phyloP scores from a whole-genome alignment of 2,329 filamentous ascomycete genomes.

The Sporothrix phasma region DNA sequence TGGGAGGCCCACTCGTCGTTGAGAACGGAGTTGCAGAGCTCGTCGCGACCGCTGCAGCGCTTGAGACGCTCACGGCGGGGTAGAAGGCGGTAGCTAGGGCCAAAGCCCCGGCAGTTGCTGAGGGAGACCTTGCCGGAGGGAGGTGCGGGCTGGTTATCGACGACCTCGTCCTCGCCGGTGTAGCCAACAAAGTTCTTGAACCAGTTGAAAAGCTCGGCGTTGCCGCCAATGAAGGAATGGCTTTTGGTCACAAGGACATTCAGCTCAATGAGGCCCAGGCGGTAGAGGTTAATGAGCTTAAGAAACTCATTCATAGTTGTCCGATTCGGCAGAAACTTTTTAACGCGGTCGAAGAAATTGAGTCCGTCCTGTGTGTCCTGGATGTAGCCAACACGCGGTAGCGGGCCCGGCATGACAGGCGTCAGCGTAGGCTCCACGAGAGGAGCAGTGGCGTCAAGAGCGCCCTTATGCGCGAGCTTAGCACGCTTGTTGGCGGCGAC shows the following conservation, averaged over 20 bases:
- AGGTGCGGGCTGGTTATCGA: conserved; percentile 67
- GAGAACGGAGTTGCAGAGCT: conserved; percentile 83
- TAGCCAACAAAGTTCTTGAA: conserved; percentile 78
- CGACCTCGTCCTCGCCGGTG: conserved; percentile 63
- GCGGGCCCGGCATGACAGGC: conserved; percentile 76
- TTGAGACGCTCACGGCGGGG: conserved; percentile 83
- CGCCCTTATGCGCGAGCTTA: conserved; percentile 63
- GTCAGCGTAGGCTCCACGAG: conserved; percentile 78
- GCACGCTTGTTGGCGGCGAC: conserved; percentile 48
- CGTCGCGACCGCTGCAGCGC: conserved; percentile 85
- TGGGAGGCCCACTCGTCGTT: conserved; percentile 99
- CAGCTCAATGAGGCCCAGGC: conserved; percentile 82
- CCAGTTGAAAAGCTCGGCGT: conserved; percentile 77
- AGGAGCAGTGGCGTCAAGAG: conserved; percentile 46
- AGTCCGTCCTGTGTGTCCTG: conserved; percentile 78
- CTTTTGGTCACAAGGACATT: conserved; percentile 75
- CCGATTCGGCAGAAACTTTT: conserved; percentile 91
- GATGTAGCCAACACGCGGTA: conserved; percentile 63
- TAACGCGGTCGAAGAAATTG: conserved; percentile 89
- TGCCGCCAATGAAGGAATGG: conserved; percentile 75
- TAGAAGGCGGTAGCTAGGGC: conserved; percentile 86
- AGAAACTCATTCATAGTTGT: conserved; percentile 90
- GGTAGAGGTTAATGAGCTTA: conserved; percentile 93
- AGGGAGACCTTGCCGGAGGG: conserved; percentile 78
- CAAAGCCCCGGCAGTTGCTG: conserved; percentile 90